Evolutionary conservation across 179 eudicot genomes (phyloP), one percentile per base, ranked within the genome.

Genomic region (Gypsophila paniculata): DNA sequence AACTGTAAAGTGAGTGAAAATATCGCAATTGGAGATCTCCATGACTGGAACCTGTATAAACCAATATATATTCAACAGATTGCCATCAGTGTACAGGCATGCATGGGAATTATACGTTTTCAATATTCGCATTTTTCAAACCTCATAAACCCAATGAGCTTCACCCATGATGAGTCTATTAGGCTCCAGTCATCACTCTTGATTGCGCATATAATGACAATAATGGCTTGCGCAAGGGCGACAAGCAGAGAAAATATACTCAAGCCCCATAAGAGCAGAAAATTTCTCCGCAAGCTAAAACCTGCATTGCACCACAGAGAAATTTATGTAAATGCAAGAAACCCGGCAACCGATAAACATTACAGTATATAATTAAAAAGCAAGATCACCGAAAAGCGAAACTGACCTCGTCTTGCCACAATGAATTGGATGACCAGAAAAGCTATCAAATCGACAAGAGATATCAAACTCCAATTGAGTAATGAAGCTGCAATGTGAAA

Each of bases 391-490:
- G 59, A 38, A 75, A 23, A 51, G 66, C 49, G 69, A 64, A 32
- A 32, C 82, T 75, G 71, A 88, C 99, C 97, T 86, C 85, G 83
- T 87, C 88, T 85, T 22, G 87, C 86, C 71, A 85, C 74, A 80
- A 74, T 78, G 62, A 79, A 85, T 61, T 82, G 89, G 76, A 94
- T 79, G 51, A 83, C 72, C 68, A 94, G 87, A 84, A 90, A 94
- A 69, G 88, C 88, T 68, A 87, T 74, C 84, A 94, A 79, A 83
- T 91, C 84, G 69, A 90, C 84, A 51, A 91, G 83, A 76, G 90
- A 88, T 64, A 88, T 82, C 73, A 94, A 78, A 83, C 95, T 91
- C 97, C 99, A 94, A 78, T 91, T 82, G 72, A 87, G 82, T 63
- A 91, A 80, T 51, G 97, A 85, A 83, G 90, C 97, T 94, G 96